Conservation (phyloP, 768 basidiomycete genomes). For the Pulveroboletus frians region DNA sequence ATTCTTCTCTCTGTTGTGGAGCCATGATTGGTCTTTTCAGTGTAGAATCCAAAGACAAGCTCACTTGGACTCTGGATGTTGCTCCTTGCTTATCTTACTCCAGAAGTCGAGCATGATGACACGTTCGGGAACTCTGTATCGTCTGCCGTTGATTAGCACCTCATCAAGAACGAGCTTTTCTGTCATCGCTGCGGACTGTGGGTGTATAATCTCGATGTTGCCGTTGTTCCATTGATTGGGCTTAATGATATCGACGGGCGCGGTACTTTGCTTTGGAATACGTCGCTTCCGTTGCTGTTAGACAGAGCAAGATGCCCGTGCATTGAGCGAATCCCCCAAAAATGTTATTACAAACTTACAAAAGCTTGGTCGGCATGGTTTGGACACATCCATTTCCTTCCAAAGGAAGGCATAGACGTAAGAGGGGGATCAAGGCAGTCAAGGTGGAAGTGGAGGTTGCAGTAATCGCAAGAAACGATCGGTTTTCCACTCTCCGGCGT, state of each 20-base stretch:
- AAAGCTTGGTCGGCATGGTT: slow-evolving; percentile 87
- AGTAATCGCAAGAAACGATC: slow-evolving; percentile 94
- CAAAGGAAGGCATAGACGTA: slow-evolving; percentile 74
- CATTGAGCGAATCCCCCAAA: background rate
- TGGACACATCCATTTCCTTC: slow-evolving; percentile 99
- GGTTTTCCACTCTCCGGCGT: slow-evolving; percentile 56
- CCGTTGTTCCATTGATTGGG: slow-evolving; percentile 82
- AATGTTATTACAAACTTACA: slow-evolving; percentile 43
- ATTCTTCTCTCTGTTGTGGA: slow-evolving; percentile 16
- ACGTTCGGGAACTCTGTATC: slow-evolving; percentile 90
- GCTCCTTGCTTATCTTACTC: slow-evolving; percentile 63
- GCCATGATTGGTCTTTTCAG: background rate
- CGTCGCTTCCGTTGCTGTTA: slow-evolving; percentile 72
- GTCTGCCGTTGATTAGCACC: slow-evolving; percentile 79
- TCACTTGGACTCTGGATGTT: slow-evolving; percentile 38
- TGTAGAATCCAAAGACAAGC: slow-evolving; percentile 14
- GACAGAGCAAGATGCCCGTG: slow-evolving; percentile 5
- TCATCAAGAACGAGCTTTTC: slow-evolving; percentile 67
- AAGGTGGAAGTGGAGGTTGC: slow-evolving; percentile 91
- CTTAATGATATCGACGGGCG: slow-evolving; percentile 71
- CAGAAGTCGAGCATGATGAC: slow-evolving; percentile 94
- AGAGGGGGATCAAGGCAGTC: slow-evolving; percentile 94
- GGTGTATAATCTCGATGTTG: slow-evolving; percentile 80
- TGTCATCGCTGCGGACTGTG: slow-evolving; percentile 45
- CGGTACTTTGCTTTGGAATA: slow-evolving; percentile 63